Evolutionary conservation across 306 rosid species (phyloP), one percentile per base, ranked within the genome.

Genomic region (Gillenia trifoliata): DNA sequence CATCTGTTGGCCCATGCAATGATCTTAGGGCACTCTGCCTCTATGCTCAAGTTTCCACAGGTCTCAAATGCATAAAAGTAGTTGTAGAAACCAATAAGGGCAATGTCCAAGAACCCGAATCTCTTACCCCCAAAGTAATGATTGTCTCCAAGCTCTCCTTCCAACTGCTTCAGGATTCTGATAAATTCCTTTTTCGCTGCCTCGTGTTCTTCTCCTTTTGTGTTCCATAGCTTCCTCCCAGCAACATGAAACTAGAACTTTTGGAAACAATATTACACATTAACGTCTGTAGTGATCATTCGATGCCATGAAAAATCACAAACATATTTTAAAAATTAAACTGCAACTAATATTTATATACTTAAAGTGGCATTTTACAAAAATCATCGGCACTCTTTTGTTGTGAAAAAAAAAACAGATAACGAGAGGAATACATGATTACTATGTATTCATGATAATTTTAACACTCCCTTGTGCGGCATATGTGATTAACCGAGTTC

Each of bases 91-190:
- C 75, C 49, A 11, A 78, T 25, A 2, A 82, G 79, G 3, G 83
- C 75, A 26, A 84, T 36, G 52, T 84, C 87, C 49, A 80, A 26
- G 19, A 84, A 11, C 59, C 78, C 85, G 29, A 80, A 74, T 3
- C 1, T 20, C 16, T 77, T 66, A 3, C 80, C 85, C n/a, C 63
- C 68, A 19, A 84, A 70, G 29, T 73, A 80, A 31, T 66, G 13
- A 60, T 70, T 41, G 11, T 74, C 85, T 13, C 83, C 87, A 40
- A 84, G 83, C 77, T 69, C 80, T 60, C 49, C 80, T 52, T 80
- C 80, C n/a, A 80, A 33, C 55, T 30, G 23, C 68, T 70, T 73
- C 23, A 80, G 60, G 66, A 11, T 1, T 56, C 59, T 69, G 13
- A 80, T 22, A 15, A 69, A 55, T 19, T 83, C 79, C 22, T 68